Evolutionary conservation across 345 rosid genomes (phyloP).

Genomic region (Litchi chinensis): DNA sequence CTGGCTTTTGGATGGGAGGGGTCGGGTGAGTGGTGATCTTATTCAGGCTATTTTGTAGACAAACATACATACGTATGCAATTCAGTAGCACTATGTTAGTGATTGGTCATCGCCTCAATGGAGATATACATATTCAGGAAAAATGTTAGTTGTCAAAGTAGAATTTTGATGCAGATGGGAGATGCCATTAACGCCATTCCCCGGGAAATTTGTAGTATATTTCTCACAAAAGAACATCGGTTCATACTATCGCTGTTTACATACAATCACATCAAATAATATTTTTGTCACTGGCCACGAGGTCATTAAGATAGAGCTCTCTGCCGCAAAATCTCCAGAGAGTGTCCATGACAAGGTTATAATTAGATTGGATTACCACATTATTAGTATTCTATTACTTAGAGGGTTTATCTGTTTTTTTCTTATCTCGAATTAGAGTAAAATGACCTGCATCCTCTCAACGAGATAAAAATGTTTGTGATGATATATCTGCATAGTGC

Average conservation of each 20-base stretch:
- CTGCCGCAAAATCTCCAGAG: background rate
- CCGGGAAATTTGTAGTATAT: background rate
- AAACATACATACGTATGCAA: background rate
- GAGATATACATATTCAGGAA: background rate
- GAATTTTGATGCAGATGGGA: no score
- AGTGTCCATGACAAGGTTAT: background rate
- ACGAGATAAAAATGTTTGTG: no score
- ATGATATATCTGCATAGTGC: no score
- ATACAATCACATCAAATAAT: no score
- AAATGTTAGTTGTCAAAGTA: background rate
- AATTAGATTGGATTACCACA: no score
- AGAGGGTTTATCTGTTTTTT: no score
- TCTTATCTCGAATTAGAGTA: no score
- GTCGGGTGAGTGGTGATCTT: background rate
- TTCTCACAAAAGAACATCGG: background rate
- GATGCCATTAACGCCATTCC: background rate
- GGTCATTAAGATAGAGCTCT: background rate
- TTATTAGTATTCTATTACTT: no score
- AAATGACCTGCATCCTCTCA: no score
- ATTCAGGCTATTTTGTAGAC: background rate
- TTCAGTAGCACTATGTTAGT: background rate
- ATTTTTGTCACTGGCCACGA: background rate
- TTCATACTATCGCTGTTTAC: background rate
- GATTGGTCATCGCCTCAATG: background rate
- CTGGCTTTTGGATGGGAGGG: no score